These are phyloP conservation scores for Penicillium sp. DNA, from an alignment of 2,329 filamentous ascomycete genomes.

Conservation along the genomic window DNA sequence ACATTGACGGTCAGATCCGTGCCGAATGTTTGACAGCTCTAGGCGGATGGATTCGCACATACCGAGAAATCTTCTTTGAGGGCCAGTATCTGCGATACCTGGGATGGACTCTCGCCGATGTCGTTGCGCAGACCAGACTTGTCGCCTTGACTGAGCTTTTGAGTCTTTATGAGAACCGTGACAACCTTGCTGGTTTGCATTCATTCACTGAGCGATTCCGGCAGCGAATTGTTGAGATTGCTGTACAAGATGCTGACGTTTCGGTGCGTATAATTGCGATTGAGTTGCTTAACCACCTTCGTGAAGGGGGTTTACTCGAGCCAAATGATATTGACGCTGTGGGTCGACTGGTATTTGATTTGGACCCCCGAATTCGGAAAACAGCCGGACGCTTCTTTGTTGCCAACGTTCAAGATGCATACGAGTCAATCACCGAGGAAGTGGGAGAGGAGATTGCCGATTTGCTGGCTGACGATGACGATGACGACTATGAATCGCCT, in stretches of 20 bases:
- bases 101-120: constrained; percentile 91
- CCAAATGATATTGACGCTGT: constrained; percentile 87
- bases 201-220: constrained; percentile 94
- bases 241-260: constrained; percentile 77
- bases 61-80: constrained; percentile 87
- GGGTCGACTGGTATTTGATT: constrained; percentile 84
- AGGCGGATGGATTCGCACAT: constrained; percentile 80
- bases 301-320: constrained; percentile 81
- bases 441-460: constrained; percentile 79
- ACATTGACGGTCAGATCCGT: constrained; percentile 85
- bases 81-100: constrained; percentile 87
- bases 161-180: constrained; percentile 73
- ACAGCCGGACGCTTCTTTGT: constrained; percentile 88
- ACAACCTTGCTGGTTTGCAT: constrained; percentile 71
- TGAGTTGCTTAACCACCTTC: constrained; percentile 74
- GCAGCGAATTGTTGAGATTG: constrained; percentile 85
- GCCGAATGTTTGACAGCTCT: constrained; percentile 84
- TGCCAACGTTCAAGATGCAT: constrained; percentile 78
- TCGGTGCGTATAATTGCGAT: constrained; percentile 77
- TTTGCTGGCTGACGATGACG: constrained; percentile 68
- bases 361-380: constrained; percentile 78
- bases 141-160: constrained; percentile 82
- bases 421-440: constrained; percentile 75
- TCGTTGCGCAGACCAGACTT: constrained; percentile 68
- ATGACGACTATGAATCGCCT: constrained; percentile 68